Base-by-base conservation (phyloP, 225 moss, liverwort and hornwort genomes). In the Climacium dendroides region DNA sequence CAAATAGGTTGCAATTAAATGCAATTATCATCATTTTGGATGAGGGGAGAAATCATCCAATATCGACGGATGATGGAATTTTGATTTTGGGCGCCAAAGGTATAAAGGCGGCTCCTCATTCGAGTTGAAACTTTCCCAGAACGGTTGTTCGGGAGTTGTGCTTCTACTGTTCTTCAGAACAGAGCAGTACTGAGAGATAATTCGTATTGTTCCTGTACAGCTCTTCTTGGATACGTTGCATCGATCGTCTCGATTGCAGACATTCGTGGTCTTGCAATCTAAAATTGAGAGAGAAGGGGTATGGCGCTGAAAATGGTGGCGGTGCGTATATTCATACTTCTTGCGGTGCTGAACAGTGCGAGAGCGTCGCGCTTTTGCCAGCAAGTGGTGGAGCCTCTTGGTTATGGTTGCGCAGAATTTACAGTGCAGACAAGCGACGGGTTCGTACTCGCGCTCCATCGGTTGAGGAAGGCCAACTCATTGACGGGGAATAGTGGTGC, bases 361-460 rank as follows among this genome's bases (percentile, higher is more conserved):
- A 52, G 43, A 50, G 87, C 86, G 37, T 83, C 90, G 12, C 18
- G 30, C 3, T 94, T 94, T 48, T 92, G 94, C 65, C 52, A 82
- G 79, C 63, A 67, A 50, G 85, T 89, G 63, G 81, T 92, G 48
- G 83, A 82, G 77, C 92, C 94, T 62, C 80, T 91, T 48, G 92
- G 91, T 67, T 94, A 90, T 43, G 89, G 58, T 73, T 94, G 94
- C 87, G 66, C 85, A 30, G 92, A 92, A 60, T 88, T 86, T 55
- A 87, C 79, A 37, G 90, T 94, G 23, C 84, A 92, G 88, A 94
- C 94, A 63, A 62, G 89, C n/a, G 92, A 92, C 43, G 91, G 91
- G 32, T 94, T 86, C 87, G 70, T 92, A 50, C 87, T 94, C 15
- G 86, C 74, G 26, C 74, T 94, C 80, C 94, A 94, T 82, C 91